Evolutionary conservation across 441 rosid species (phyloP), one percentile per base, ranked within the genome.

Genomic region (Populus tomentosa): DNA sequence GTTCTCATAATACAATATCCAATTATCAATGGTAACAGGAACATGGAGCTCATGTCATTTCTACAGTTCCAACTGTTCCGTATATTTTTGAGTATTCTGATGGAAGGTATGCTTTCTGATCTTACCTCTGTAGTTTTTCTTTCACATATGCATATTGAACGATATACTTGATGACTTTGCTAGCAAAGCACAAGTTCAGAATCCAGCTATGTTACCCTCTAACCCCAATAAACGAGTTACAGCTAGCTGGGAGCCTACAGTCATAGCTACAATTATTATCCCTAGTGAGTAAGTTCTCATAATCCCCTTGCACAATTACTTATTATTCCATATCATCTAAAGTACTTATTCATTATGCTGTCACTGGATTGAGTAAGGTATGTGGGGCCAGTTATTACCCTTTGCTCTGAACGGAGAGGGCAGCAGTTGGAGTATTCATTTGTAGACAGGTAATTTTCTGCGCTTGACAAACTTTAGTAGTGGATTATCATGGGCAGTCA

Each of bases 61-160:
- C 98, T 24, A 94, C 98, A 0, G 90, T 90, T 74, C 97, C 99
- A 79, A 92, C 99, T 10, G 98, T 95, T 77, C 98, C 99, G 56
- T 95, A 94, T 83, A 87, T 92, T 72, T 95, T 91, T 6, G 98
- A 94, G 87, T 94, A 90, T 84, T 90, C 97, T 61, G 98, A 95
- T 75, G 98, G 97, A 88, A 94, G 97, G 97, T 91, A 83, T 26
- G 71, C 23, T 6, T 40, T 79, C 9, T 72, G 13, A 20, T 53
- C 35, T 68, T 53, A 38, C 46, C 75, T 80, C 77, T 64, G 16
- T 80, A 28, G 69, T 30, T 42, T 53, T 76, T 5, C 42, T 8
- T 10, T 56, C 26, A 20, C 50, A 65, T 23, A 6, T 72, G 75
- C 46, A 64, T 76, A 75, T 26, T 70, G 26, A 74, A 71, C 20